Evolutionary conservation across 1,139 yeast genomes (phyloP).

Genomic region (Sugiyamaella japonica): DNA sequence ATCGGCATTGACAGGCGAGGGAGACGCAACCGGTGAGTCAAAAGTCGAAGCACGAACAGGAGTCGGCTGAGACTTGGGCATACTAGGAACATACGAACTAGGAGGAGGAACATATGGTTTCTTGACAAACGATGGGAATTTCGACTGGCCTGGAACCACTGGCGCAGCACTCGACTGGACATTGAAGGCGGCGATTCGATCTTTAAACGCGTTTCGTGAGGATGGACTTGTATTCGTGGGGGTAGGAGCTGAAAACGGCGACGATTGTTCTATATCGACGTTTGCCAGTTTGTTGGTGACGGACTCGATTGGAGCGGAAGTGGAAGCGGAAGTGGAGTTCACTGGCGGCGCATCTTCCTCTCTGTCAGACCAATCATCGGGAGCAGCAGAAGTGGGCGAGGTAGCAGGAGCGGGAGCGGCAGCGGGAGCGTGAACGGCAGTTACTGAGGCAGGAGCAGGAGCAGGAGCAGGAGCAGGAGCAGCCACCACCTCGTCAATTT

Average conservation of each 20-base stretch:
- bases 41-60: constrained; percentile 23
- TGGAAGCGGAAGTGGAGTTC: constrained; percentile 24
- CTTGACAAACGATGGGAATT: constrained; percentile 40
- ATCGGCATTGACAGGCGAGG: constrained; percentile 21
- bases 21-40: constrained; percentile 1
- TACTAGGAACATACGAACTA: constrained; percentile 43
- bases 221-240: constrained; percentile 10
- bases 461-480: constrained; percentile 5
- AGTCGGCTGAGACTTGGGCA: constrained; percentile 24
- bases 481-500: constrained; percentile 31
- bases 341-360: constrained; percentile 23
- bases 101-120: constrained; percentile 46
- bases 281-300: constrained; percentile 12
- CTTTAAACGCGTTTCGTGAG: constrained; percentile 40
- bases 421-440: constrained; percentile 15
- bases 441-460: constrained; percentile 24
- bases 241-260: constrained; percentile 11
- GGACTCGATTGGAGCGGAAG: constrained; percentile 17
- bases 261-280: constrained; percentile 1
- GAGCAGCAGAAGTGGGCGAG: constrained; percentile 18
- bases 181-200: constrained; percentile 50
- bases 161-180: constrained; percentile 43
- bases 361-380: constrained; percentile 22
- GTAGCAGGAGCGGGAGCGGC: constrained; percentile 18
- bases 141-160: constrained; percentile 41